Base-by-base conservation (phyloP, 208 protist species). In the Sergeia podlipaevii region DNA sequence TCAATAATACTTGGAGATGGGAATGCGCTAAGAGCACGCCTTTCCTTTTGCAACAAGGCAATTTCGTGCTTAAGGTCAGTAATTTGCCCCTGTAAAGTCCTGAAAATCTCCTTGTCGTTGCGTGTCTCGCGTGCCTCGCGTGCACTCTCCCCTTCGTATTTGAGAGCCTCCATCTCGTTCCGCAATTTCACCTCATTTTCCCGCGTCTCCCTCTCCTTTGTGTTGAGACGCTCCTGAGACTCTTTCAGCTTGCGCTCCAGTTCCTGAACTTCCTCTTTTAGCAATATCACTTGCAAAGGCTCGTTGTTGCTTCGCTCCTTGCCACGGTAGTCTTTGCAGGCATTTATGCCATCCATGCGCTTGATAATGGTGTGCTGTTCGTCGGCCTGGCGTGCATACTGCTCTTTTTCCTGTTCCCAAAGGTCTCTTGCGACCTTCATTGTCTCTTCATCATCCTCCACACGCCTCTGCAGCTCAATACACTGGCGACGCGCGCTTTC, bases 211-310 rank as follows among this genome's bases (percentile, higher is more conserved):
- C 77, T 71, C 49, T 93, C 85, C 62, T 82, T 89, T 23, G 51
- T 27, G 74, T 80, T 83, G 42, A 66, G 50, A 27, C 60, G 67
- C 27, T 93, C 54, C 38, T 86, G 65, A 17, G 52, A 21, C 13
- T 77, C 65, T 34, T 76, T 78, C 33, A 93, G 36, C 41, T 85
- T 89, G 26, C 61, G 28, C 43, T 93, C 85, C 33, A 93, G 78
- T 37, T 84, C 64, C 1, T 60, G 65, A 44, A 89, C 76, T 34
- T 93, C 80, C 42, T 89, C 80, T 44, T 80, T 83, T 20, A 91
- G 60, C 15, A 91, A 51, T 20, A 59, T 32, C 43, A 85, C 66
- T 54, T 85, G 74, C 28, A 88, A 60, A 15, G 42, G 23, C 30
- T 61, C 18, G 20, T 7, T 30, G 20, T 33, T 37, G 10, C 30